Evolutionary conservation across 768 basidiomycete genomes (phyloP), one percentile per base, ranked within the genome.

Genomic region (Hygrophorus pudorinus): DNA sequence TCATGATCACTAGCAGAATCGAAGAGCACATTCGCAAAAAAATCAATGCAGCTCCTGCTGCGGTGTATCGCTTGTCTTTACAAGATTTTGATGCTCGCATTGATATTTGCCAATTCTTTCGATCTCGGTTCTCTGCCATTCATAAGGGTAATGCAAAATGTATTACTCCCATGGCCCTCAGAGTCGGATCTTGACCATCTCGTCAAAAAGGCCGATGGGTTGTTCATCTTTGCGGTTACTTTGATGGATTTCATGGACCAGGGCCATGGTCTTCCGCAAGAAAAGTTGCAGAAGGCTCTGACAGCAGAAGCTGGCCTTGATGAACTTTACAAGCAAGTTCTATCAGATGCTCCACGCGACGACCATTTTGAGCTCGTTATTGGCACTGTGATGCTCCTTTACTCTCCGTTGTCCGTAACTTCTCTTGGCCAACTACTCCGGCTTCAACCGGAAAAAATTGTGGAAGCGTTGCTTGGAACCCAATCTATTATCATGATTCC

Each of bases 1-100:
- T 53, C 18, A 14, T 53, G 5, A 28, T 53, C n/a, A 44, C 43
- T 1, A 50, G 49, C 16, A 42, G 52, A n/a, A 43, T 40, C 5
- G 52, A 53, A 24, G 21, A 32, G 2, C 42, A 53, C 29, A 50
- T 53, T 14, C 41, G 24, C 9, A 31, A 28, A 11, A 31, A 42
- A n/a, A 9, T 42, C 20, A 11, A 31, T 5, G 14, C 10, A 32
- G 24, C 29, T n/a, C 29, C 12, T 14, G 11, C 41, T 14, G 14
- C 20, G 28, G 9, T 21, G 14, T 42, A 30, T 42, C 14, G n/a
- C n/a, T 16, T 42, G 27, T n/a, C 24, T 24, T 14, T 42, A 12
- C 24, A 30, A 8, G 27, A 42, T 32, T 31, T 42, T 17, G 28
- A 32, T 5, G 27, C 41, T 42, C 6, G 8, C 4, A 32, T 17